Evolutionary conservation across 805 yeast species (phyloP), one percentile per base, ranked within the genome.

Genomic region (Candida montana): DNA sequence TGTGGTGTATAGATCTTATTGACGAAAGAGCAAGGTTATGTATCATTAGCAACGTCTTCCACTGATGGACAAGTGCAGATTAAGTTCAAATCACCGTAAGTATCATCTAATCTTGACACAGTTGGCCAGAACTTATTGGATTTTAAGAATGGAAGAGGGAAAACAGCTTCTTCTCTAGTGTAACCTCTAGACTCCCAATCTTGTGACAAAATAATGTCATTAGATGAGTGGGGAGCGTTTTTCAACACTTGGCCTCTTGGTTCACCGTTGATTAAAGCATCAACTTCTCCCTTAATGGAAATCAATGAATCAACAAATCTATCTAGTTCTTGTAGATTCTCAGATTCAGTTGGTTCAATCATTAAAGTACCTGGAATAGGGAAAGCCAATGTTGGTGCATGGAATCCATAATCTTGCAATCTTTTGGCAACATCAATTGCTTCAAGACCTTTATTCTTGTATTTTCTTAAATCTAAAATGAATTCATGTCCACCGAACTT

Each of bases 341-440:
- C 99, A 16, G 93, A 82, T 67, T 93, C 99, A 3, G 99, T 93
- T 45, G 99, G 99, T 68, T 93, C 99, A 49, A 93, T 79, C 99
- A 93, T 93, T 54, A 93, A 74, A 2, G 99, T 93, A 48, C 95
- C 95, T 5, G 97, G 91, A 39, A 93, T 95, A 9, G 99, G 99
- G 86, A 93, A 93, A 3, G 98, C 93, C 86, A 93, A 81, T 20
- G 99, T 93, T 48, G 99, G 99, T 1, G 96, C 96, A 65, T 93
- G 99, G 79, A 93, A 93, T 1, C 98, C 96, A 62, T 91, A 93
- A 67, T 93, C 99, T 67, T 93, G 98, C 46, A 93, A 73, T 64
- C 99, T 79, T 71, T 93, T 93, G 43, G 99, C 98, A 45, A 93
- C 81, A 62, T 93, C 99, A 53, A 91, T 87, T 17, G 97, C 97